Conservation (phyloP, 2,329 filamentous ascomycete genomes). For the Penicillium psychrosexuale region DNA sequence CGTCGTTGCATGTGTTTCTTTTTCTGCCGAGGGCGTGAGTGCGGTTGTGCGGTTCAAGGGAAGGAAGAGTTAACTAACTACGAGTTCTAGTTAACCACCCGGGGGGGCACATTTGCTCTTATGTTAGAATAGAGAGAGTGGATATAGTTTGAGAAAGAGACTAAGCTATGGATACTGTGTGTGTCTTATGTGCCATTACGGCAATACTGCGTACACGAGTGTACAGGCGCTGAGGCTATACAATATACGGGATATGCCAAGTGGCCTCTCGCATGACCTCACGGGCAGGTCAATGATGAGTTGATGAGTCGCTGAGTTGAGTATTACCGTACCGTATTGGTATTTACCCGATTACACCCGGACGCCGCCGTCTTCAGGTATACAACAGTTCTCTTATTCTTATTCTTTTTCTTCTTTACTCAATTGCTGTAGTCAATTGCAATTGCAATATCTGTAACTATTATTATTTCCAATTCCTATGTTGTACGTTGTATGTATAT, state of each 20-base stretch:
- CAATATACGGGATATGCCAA: neutral
- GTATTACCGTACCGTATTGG: conserved; percentile 2
- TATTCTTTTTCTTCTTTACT: neutral
- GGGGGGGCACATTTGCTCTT: neutral
- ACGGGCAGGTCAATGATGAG: conserved; percentile 6
- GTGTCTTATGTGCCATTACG: neutral
- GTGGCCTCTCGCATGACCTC: conserved; percentile 6
- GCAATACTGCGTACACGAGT: neutral
- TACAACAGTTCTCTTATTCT: neutral
- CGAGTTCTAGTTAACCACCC: neutral
- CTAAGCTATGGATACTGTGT: conserved; percentile 4
- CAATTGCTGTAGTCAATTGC: neutral
- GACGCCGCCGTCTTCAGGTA: neutral
- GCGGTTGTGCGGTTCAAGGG: neutral
- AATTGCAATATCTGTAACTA: neutral
- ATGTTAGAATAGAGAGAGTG: neutral
- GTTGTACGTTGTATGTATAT: neutral
- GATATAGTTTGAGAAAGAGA: neutral
- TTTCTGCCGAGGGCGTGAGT: neutral
- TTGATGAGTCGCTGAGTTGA: conserved; percentile 2
- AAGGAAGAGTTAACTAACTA: neutral
- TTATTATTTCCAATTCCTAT: neutral
- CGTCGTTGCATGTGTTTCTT: conserved; percentile 2
- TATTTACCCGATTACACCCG: conserved; percentile 11
- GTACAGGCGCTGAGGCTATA: neutral